Percentiles rank a stretch among this genome's conserved stretches.
These are phyloP conservation scores for Xylaria sp. DNA, from an alignment of 2,329 filamentous ascomycete genomes.

Conservation along the genomic window DNA sequence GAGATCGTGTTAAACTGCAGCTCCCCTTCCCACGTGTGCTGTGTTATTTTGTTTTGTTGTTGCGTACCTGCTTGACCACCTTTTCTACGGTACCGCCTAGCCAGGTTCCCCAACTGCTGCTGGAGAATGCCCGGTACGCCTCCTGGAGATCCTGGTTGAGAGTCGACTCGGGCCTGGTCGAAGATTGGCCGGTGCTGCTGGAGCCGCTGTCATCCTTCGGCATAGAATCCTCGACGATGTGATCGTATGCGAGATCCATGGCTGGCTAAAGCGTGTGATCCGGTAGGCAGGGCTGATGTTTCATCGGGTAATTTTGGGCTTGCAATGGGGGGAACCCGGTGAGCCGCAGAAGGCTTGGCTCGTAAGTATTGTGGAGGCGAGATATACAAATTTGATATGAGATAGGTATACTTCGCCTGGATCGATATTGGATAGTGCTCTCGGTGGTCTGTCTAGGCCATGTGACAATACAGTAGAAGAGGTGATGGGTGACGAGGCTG, in stretches of 20 bases:
- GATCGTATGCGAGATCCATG: slow-evolving; percentile 98
- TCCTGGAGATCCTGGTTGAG: slow-evolving; percentile 92
- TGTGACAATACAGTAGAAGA: slow-evolving; percentile 6
- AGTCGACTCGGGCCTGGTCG: slow-evolving; percentile 56
- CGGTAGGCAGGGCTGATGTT: slow-evolving; percentile 15
- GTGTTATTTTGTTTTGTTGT: not conserved
- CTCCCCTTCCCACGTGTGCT: not conserved
- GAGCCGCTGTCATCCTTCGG: slow-evolving; percentile 58
- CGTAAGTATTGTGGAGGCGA: slow-evolving; percentile 1
- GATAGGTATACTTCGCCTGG: slow-evolving; percentile 9
- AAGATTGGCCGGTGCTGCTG: slow-evolving; percentile 18
- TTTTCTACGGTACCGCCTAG: slow-evolving; percentile 89
- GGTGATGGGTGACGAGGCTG: slow-evolving; percentile 42
- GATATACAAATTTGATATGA: slow-evolving; percentile 16
- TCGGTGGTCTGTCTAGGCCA: slow-evolving; percentile 20
- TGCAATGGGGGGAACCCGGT: slow-evolving; percentile 18
- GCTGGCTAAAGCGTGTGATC: slow-evolving; percentile 52
- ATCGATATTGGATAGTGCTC: slow-evolving; percentile 23
- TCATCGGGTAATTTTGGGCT: slow-evolving; percentile 28
- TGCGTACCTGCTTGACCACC: slow-evolving; percentile 87
- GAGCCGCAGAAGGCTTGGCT: slow-evolving; percentile 22
- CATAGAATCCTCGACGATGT: slow-evolving; percentile 86
- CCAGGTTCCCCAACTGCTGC: slow-evolving; percentile 88
- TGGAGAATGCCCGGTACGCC: slow-evolving; percentile 92
- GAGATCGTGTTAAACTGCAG: slow-evolving; percentile 26